Percentiles rank a stretch among this genome's conserved stretches.
Evolutionary conservation across 202 grass and related monocot species (phyloP).

Genomic region (Carex sylvatica): DNA sequence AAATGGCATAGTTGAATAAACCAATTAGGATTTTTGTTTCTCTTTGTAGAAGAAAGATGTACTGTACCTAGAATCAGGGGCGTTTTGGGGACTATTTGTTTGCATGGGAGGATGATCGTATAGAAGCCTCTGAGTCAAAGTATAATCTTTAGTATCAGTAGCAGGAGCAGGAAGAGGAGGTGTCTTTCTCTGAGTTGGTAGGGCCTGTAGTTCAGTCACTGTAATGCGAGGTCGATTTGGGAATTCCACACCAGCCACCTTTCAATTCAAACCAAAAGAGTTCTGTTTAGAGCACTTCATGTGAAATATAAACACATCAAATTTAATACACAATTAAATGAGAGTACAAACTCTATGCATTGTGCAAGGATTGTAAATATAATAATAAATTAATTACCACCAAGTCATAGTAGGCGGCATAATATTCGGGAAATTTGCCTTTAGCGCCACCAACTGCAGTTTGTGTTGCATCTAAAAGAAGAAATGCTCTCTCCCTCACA

Average conservation of each 20-base stretch:
- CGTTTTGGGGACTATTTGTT: constrained; percentile 32
- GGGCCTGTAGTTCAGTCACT: constrained; percentile 40
- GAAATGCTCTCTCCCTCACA: constrained; percentile 91
- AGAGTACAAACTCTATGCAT: background rate
- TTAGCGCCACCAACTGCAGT: constrained; percentile 85
- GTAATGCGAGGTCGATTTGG: constrained; percentile 46
- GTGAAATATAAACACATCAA: background rate
- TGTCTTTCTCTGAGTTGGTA: constrained; percentile 36
- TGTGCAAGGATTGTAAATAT: background rate
- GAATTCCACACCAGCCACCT: constrained; percentile 85
- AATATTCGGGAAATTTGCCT: constrained; percentile 89
- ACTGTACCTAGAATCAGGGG: constrained; percentile 55
- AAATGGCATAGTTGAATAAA: constrained; percentile 14
- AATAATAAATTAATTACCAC: constrained; percentile 60
- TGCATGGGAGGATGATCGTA: constrained; percentile 43
- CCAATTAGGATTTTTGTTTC: background rate
- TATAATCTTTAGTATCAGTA: constrained; percentile 21
- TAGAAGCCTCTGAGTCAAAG: constrained; percentile 32
- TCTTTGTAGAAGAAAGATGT: background rate
- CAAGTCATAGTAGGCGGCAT: constrained; percentile 87
- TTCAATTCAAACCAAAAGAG: constrained; percentile 14
- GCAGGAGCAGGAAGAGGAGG: constrained; percentile 21
- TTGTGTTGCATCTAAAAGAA: constrained; percentile 91
- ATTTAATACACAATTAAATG: background rate
- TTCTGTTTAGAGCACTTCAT: background rate